Evolutionary conservation across 148 eudicot genomes (phyloP).

Genomic region (Dianthus caryophyllus): DNA sequence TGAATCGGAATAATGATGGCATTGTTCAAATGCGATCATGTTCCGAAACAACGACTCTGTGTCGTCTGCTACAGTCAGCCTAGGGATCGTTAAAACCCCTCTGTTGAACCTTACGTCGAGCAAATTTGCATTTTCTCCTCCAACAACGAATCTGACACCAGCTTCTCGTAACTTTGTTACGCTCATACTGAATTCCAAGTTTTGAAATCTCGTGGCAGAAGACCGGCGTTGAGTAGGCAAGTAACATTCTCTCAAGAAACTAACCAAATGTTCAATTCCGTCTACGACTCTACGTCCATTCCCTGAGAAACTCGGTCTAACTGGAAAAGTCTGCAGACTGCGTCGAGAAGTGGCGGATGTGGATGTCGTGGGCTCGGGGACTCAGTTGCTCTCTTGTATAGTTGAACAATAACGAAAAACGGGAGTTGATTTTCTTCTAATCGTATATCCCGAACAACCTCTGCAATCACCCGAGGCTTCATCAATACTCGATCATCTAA

Average conservation of each 20-base stretch:
- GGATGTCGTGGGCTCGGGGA: background rate
- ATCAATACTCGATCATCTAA: constrained; percentile 12
- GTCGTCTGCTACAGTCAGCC: constrained; percentile 1
- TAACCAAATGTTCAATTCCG: background rate
- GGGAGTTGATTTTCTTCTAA: constrained; percentile 25
- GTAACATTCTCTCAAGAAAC: constrained; percentile 6
- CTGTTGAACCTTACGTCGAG: constrained; percentile 14
- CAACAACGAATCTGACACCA: constrained; percentile 21
- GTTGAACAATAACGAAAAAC: constrained; percentile 13
- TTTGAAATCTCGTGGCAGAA: background rate
- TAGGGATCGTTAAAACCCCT: constrained; percentile 26
- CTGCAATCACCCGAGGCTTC: constrained; percentile 10
- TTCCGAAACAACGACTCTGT: constrained; percentile 21
- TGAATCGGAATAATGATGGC: constrained; percentile 15
- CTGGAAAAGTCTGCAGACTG: too few species aligned
- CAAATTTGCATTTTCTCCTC: background rate
- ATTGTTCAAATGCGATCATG: constrained; percentile 24
- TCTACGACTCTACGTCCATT: too few species aligned
- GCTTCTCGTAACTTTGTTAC: constrained; percentile 16
- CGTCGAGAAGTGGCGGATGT: too few species aligned
- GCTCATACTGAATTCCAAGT: background rate
- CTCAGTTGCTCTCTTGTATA: background rate
- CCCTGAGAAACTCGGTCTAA: too few species aligned
- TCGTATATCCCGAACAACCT: constrained; percentile 13
- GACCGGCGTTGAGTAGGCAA: background rate